Base-by-base conservation (phyloP, 176 grass and related monocot genomes). In the Leersia perrieri region DNA sequence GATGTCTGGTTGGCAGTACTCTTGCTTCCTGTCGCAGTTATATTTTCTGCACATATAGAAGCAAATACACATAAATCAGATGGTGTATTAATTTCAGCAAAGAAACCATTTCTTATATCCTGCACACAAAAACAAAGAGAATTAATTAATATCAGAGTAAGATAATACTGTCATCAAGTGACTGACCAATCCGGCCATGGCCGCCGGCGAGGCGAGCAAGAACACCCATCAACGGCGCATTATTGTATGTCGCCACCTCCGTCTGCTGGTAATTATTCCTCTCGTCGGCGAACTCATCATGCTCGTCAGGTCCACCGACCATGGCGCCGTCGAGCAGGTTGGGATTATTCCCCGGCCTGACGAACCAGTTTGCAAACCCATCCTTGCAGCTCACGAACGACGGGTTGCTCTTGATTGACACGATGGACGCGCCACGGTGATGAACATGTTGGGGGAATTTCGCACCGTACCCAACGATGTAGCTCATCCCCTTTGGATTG, bases 231-330 rank as follows among this genome's bases (percentile, higher is more conserved):
- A 98, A 66, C 7, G 95, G 95, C 32, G 95, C 92, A 60, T 92
- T 98, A 83, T 98, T 98, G 66, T 98, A 98, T 33, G 92, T 98
- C 33, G 92, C 68, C 1, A 88, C 90, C 82, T 98, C 95, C 1
- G 95, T 98, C 86, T 98, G 95, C 64, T 91, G n/a, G 61, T 91
- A 98, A 77, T 98, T 98, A 15, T 91, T 80, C 60, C 95, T 92
- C 42, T 93, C 81, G 40, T 98, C 95, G 8, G 83, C 86, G 31
- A 98, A 98, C 42, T 89, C 62, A 33, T 98, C 95, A 36, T 87
- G 38, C 72, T 78, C 84, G 13, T 92, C 89, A 0, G 92, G 95
- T 0, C 95, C 95, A 5, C 95, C 95, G 4, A 98, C 95, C 3
- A 81, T 73, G 75, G 95, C 95, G 58, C 95, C 95, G 33, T 79